Percentiles rank a stretch among this genome's conserved stretches.
These are phyloP conservation scores for Peniophora sp. DNA, from an alignment of 1,284 basidiomycete genomes.

Conservation along the genomic window DNA sequence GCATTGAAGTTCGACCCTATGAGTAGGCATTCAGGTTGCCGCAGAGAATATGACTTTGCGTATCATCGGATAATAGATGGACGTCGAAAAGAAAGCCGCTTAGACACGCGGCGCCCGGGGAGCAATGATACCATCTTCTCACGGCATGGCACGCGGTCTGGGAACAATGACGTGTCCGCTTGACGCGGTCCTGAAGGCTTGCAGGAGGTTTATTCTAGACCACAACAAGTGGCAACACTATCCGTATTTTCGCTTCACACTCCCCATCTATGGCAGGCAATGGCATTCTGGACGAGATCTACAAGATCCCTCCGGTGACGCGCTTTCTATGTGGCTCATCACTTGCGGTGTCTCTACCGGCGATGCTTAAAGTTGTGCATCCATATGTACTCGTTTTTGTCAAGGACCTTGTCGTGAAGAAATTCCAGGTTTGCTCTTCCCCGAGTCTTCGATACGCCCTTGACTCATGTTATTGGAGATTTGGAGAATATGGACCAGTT, in stretches of 20 bases:
- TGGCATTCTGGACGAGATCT: slow-evolving; percentile 43
- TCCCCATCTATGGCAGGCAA: slow-evolving; percentile 7
- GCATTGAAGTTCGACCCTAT: too few species aligned
- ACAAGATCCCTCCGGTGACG: slow-evolving; percentile 83
- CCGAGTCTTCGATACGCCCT: background rate
- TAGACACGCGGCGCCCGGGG: too few species aligned
- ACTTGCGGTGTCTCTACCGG: slow-evolving; percentile 53
- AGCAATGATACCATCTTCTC: too few species aligned
- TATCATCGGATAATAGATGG: too few species aligned
- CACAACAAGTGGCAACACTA: too few species aligned
- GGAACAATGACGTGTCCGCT: too few species aligned
- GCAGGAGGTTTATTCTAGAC: too few species aligned
- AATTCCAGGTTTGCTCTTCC: slow-evolving; percentile 39
- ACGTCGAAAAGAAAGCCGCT: too few species aligned
- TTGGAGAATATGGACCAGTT: slow-evolving; percentile 72
- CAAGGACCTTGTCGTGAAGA: slow-evolving; percentile 34
- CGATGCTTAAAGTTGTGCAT: slow-evolving; percentile 49
- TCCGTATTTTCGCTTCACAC: background rate
- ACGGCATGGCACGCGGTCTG: too few species aligned
- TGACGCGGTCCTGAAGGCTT: too few species aligned
- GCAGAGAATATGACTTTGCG: too few species aligned
- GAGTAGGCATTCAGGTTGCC: too few species aligned
- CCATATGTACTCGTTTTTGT: slow-evolving; percentile 54
- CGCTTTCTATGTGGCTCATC: slow-evolving; percentile 61
- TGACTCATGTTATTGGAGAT: slow-evolving; percentile 33